These are phyloP conservation scores for Talaromyces pinophilus DNA, from an alignment of 2,329 filamentous ascomycete species.

Conservation along the genomic window DNA sequence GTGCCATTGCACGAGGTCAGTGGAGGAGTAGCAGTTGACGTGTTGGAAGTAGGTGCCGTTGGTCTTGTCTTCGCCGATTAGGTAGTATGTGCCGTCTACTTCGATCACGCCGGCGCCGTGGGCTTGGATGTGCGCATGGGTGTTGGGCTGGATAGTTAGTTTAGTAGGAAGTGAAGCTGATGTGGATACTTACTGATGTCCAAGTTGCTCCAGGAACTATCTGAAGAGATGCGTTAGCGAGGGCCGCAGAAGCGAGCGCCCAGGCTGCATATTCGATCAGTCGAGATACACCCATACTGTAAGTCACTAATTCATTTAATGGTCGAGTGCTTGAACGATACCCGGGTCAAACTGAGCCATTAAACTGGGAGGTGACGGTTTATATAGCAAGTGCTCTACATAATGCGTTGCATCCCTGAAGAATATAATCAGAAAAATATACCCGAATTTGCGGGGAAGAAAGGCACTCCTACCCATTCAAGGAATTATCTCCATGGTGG, in stretches of 20 bases:
- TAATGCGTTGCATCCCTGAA: not conserved
- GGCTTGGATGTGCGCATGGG: conserved; percentile 58
- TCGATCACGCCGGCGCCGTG: conserved; percentile 66
- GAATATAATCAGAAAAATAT: not conserved
- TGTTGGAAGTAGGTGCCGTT: conserved; percentile 63
- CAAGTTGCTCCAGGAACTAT: conserved; percentile 50
- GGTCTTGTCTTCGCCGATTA: conserved; percentile 70
- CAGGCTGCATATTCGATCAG: not conserved
- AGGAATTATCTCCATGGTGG: not conserved
- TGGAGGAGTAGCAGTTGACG: conserved; percentile 67
- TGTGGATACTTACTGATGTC: conserved; percentile 32
- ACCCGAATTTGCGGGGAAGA: conserved; percentile 1
- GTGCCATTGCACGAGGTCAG: conserved; percentile 64
- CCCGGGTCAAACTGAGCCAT: not conserved
- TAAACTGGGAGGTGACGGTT: not conserved
- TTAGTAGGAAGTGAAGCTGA: too few relatives aligned
- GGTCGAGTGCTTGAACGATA: not conserved
- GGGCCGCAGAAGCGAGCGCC: not conserved
- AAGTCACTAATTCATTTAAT: not conserved
- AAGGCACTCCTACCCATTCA: not conserved
- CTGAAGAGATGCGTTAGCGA: conserved; percentile 10
- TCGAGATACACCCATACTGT: conserved; percentile 1
- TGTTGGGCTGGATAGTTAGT: not conserved
- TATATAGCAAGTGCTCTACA: not conserved
- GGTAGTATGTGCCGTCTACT: conserved; percentile 62